These are phyloP conservation scores for Gastrolobium villosum DNA, from an alignment of 306 rosid genomes.

Conservation along the genomic window DNA sequence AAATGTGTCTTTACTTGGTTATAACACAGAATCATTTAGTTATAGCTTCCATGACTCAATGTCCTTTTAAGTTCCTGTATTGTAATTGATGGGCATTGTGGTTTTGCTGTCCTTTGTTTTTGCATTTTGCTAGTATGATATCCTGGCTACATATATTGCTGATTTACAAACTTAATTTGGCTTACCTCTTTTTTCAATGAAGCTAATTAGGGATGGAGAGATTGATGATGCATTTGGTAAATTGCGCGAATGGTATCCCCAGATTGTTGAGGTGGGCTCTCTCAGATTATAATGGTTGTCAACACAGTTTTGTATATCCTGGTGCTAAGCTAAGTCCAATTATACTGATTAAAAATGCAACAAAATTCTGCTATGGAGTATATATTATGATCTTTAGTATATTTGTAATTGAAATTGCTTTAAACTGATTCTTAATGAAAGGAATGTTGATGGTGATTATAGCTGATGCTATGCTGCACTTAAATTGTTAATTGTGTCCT, in stretches of 20 bases:
- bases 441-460: conserved; percentile 6
- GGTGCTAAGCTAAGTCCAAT: conserved; percentile 15
- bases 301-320: conserved; percentile 10
- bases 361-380: conserved; percentile 11
- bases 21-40: conserved; percentile 9
- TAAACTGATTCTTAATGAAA: conserved; percentile 20
- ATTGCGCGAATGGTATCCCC: conserved; percentile 95
- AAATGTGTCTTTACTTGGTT: not conserved
- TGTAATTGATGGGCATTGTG: conserved; percentile 22
- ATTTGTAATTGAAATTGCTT: conserved; percentile 8
- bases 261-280: conserved; percentile 84
- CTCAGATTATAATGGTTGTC: conserved; percentile 38
- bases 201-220: conserved; percentile 91
- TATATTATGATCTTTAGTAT: conserved; percentile 2
- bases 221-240: conserved; percentile 83
- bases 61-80: conserved; percentile 13
- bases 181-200: conserved; percentile 59
- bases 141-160: conserved; percentile 35
- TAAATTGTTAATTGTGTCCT: conserved; percentile 13
- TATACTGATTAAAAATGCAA: conserved; percentile 37
- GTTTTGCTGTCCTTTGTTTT: conserved; percentile 34
- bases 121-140: conserved; percentile 20
- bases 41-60: not conserved
- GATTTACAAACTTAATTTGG: conserved; percentile 28
- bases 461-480: conserved; percentile 39